A percentile compares a stretch with the other conserved stretches of the same genome.
phyloP scores from a whole-genome alignment of 2,329 filamentous ascomycete genomes.

The Stemphylium lycopersici region DNA sequence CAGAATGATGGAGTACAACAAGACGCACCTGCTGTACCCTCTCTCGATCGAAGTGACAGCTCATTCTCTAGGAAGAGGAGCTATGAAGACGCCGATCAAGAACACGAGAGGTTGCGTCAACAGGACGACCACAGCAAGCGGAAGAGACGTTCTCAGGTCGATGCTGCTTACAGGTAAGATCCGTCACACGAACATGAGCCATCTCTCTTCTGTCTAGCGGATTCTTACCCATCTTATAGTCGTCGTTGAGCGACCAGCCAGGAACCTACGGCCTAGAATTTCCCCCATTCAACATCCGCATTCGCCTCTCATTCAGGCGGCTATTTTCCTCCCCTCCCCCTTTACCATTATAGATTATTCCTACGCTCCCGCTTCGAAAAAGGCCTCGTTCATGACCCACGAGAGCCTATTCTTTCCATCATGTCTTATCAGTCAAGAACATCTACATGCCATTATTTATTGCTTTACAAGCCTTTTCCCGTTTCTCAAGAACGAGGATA shows the following conservation, averaged over 20 bases:
- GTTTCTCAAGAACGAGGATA: not conserved
- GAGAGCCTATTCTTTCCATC: not conserved
- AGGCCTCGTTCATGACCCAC: not conserved
- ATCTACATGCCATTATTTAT: not conserved
- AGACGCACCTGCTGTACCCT: conserved; percentile 17
- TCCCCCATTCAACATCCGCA: not conserved
- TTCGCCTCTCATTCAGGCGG: not conserved
- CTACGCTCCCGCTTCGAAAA: not conserved
- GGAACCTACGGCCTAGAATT: not conserved
- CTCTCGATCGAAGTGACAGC: conserved; percentile 39
- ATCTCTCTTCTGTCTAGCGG: not conserved
- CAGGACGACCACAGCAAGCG: conserved; percentile 46
- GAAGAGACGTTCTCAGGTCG: conserved; percentile 45
- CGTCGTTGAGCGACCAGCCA: conserved; percentile 15
- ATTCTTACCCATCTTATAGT: conserved; percentile 13
- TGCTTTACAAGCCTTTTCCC: not conserved
- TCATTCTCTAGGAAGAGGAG: conserved; percentile 45
- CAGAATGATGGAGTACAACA: conserved; percentile 20
- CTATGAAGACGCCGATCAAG: conserved; percentile 44
- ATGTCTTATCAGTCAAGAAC: not conserved
- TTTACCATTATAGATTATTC: not conserved
- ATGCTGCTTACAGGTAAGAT: conserved; percentile 45
- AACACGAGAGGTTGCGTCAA: conserved; percentile 39
- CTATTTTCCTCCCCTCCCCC: not conserved
- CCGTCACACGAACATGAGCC: not conserved